phyloP scores from a whole-genome alignment of 345 rosid species.

The Geranium rotundifolium region DNA sequence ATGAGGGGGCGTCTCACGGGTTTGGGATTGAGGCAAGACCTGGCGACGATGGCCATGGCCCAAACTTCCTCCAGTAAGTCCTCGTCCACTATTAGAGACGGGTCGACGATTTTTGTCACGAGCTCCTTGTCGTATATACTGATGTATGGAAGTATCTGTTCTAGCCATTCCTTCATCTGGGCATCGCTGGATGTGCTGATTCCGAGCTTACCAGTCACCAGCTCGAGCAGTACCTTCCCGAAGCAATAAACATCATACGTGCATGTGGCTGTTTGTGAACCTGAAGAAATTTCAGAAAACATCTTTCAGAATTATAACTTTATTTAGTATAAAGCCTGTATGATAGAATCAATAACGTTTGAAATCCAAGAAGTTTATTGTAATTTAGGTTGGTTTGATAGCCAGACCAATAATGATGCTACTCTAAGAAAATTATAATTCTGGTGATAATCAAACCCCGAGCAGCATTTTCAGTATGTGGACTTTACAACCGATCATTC shows the following conservation, averaged over 20 bases:
- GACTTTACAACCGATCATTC: too few species aligned
- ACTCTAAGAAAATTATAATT: too few species aligned
- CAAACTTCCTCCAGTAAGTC: conserved; percentile 95
- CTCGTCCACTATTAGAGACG: conserved; percentile 76
- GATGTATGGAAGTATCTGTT: conserved; percentile 61
- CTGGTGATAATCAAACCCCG: too few species aligned
- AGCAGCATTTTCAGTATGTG: too few species aligned
- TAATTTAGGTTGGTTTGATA: too few species aligned
- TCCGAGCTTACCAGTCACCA: conserved; percentile 88
- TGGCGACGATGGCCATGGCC: conserved; percentile 96
- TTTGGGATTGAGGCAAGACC: conserved; percentile 90
- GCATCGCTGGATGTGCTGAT: conserved; percentile 56
- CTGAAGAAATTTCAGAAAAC: conserved; percentile 28
- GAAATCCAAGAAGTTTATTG: too few species aligned
- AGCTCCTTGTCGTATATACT: conserved; percentile 87
- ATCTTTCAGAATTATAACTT: not conserved
- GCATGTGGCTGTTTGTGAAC: conserved; percentile 46
- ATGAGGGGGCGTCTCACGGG: conserved; percentile 82
- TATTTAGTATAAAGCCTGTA: not conserved
- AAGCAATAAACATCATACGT: conserved; percentile 86
- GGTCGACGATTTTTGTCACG: conserved; percentile 79
- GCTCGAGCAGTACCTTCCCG: conserved; percentile 88
- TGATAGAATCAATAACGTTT: not conserved
- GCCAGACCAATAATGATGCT: too few species aligned
- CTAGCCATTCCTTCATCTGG: conserved; percentile 54